Evolutionary conservation across 2,329 filamentous ascomycete genomes (phyloP), one percentile per base, ranked within the genome.

Genomic region (Colletotrichum gigasporum): DNA sequence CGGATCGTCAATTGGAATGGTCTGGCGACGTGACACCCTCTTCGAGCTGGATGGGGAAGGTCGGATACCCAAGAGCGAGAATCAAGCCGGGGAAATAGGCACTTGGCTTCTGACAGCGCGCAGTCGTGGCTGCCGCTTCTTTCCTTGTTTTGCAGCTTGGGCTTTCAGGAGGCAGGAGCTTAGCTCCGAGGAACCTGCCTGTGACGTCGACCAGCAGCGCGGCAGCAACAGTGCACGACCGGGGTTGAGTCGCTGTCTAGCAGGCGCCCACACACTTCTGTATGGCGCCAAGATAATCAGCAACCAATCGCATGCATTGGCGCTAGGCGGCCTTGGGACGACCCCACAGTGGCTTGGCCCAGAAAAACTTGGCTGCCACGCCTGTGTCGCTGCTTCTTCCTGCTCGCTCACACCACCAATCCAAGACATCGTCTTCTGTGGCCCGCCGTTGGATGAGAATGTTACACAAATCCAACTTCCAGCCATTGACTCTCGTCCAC

Each of bases 161-260:
- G 26, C 20, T 20, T 18, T 5, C 30, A 34, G 30, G 47, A 26
- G 52, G 35, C 26, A 22, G 47, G 48, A 42, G 47, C 55, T 59
- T 45, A 41, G 42, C 44, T 41, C 22, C 55, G 26, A n/a, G 44
- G n/a, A 39, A 41, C 28, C 37, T 53, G 54, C 24, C 20, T 34
- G 61, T 64, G 61, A 64, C 61, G 61, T 64, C 55, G 55, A 48
- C 39, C 18, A n/a, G 12, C 55, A 60, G 61, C 55, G 45, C 45
- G 58, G 53, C 34, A 24, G 12, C 16, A 12, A 7, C 30, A 3
- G 41, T 37, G 32, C 32, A 53, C 12, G 18, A 32, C 54, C 26
- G 30, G 45, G 41, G 26, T 9, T 14, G 14, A 12, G 22, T 39
- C 8, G 2, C 18, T 4, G 3, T 9, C 20, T 63, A 63, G 32